A percentile compares a stretch with the other conserved stretches of the same genome.
phyloP scores from a whole-genome alignment of 176 grass and related monocot genomes.

The Dactylis glomerata region DNA sequence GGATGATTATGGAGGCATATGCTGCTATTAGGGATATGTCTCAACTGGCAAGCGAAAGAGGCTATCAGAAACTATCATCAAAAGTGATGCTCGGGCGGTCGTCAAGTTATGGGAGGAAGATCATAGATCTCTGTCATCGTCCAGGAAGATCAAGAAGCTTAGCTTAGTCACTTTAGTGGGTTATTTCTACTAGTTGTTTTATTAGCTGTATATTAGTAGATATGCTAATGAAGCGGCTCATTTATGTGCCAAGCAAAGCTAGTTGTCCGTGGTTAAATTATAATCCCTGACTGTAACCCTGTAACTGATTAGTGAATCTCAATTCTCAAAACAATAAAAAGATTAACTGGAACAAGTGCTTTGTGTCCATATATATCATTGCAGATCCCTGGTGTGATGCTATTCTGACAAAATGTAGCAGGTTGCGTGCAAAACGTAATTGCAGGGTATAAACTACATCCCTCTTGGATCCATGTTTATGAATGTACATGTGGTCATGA shows the following conservation, averaged over 20 bases:
- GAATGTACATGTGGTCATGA: neutral
- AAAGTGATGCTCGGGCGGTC: neutral
- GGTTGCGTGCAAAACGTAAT: neutral
- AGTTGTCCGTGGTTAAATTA: neutral
- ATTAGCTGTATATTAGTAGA: neutral
- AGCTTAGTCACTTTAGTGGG: neutral
- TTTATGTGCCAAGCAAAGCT: neutral
- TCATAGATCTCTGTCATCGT: neutral
- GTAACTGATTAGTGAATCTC: neutral
- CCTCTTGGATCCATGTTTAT: neutral
- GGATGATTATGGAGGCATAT: neutral
- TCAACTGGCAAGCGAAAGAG: neutral
- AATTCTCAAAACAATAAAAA: neutral
- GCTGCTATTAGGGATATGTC: neutral
- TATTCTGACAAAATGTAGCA: neutral
- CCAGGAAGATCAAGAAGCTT: neutral
- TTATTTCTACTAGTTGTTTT: neutral
- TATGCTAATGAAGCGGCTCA: neutral
- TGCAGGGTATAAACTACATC: neutral
- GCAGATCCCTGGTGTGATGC: neutral
- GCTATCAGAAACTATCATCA: neutral
- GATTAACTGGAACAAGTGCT: neutral
- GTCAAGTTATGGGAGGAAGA: neutral
- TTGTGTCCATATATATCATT: neutral
- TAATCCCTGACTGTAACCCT: neutral